Evolutionary conservation across 805 yeast genomes (phyloP).

Genomic region (Lipomyces starkeyi): DNA sequence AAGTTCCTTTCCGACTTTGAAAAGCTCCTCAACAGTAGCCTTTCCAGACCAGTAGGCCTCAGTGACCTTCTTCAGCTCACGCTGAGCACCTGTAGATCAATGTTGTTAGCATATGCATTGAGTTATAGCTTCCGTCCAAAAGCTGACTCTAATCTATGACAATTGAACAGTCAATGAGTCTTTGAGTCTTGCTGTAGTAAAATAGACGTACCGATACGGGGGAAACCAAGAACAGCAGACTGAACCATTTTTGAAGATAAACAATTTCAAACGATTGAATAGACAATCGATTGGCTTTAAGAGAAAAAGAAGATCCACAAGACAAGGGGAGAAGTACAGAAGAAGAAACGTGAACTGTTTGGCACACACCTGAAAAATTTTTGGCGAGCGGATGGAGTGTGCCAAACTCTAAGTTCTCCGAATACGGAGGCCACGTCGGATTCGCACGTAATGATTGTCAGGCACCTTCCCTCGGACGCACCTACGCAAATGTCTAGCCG

Average conservation of each 20-base stretch:
- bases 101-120: background rate
- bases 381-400: background rate
- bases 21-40: slow-evolving; percentile 81
- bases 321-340: background rate
- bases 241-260: slow-evolving; percentile 72
- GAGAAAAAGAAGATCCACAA: slow-evolving; percentile 10
- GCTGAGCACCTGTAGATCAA: slow-evolving; percentile 76
- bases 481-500: background rate
- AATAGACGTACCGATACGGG: slow-evolving; percentile 68
- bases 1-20: slow-evolving; percentile 92
- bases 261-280: slow-evolving; percentile 6
- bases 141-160: background rate
- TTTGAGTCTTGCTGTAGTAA: background rate
- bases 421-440: background rate
- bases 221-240: slow-evolving; percentile 98
- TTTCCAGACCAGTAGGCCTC: slow-evolving; percentile 99
- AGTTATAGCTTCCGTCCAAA: background rate
- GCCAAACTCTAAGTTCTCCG: background rate
- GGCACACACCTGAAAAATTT: background rate
- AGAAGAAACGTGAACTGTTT: background rate
- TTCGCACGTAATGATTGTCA: background rate
- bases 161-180: too few species aligned
- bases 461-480: background rate
- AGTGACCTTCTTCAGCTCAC: slow-evolving; percentile 98
- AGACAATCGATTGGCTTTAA: slow-evolving; percentile 7